Base-by-base conservation (phyloP, 1,139 yeast genomes). In the Saccharomyces hybrid region DNA sequence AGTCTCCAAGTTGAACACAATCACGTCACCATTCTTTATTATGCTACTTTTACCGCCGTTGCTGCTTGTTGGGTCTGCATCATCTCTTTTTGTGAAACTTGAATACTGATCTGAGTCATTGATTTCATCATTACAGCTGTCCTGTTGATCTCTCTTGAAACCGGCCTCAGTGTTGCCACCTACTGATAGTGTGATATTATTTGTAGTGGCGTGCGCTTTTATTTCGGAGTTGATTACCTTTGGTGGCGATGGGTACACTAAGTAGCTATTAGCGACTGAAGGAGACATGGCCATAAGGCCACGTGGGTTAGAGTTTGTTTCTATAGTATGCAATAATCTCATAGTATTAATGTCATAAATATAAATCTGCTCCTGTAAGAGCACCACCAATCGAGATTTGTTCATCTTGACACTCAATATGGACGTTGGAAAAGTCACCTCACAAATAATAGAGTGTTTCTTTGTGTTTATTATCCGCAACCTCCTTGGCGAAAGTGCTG, bases 181-280 rank as follows among this genome's bases (percentile, higher is more conserved):
- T 50, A 50, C 51, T 16, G 49, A 53, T 30, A 58, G 56, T 7
- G 58, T 51, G 9, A 64, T 59, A 50, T 65, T 67, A 50, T 67
- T 67, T 3, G 68, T 65, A 11, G 67, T 66, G 4, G 66, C 61
- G 50, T 65, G 62, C 7, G 66, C 56, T 51, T 61, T 61, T 34
- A 67, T 62, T n/a, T 67, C 67, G 0, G 71, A 67, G 30, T 65
- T 61, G 2, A 68, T 60, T 2, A 68, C 59, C 53, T 69, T 70
- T 48, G 75, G 74, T 0, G 96, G 95, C 0, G 96, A 88, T 0
- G 98, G 97, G 65, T 91, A 91, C 0, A 95, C 97, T 61, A 91
- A 73, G 59, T 77, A 86, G 62, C 86, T 82, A 62, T 80, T 78
- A 5, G 82, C 83, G 8, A 77, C 74, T 1, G 81, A 78, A n/a